A percentile compares a stretch with the other conserved stretches of the same genome.
Evolutionary conservation across 1,139 yeast genomes (phyloP).

Genomic region (Scheffersomyces titani): DNA sequence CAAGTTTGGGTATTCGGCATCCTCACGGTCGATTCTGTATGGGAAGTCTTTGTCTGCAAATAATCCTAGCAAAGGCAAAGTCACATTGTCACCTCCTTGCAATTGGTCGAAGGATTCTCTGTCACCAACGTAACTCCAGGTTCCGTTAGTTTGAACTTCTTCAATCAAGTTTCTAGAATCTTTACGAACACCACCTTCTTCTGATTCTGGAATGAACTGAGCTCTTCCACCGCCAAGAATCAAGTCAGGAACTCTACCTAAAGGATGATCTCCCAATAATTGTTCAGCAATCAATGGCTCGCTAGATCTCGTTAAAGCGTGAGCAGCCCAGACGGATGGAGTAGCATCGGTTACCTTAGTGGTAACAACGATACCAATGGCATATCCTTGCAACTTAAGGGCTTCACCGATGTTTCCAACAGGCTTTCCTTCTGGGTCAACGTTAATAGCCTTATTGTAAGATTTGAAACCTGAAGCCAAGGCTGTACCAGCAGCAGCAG

Average conservation of each 20-base stretch:
- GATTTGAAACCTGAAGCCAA: constrained; percentile 77
- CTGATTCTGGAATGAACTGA: constrained; percentile 55
- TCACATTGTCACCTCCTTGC: constrained; percentile 57
- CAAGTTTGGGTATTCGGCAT: constrained; percentile 62
- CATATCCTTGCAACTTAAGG: constrained; percentile 71
- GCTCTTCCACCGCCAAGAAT: constrained; percentile 90
- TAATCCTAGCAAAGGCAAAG: constrained; percentile 71
- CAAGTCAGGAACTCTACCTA: constrained; percentile 77
- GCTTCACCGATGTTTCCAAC: constrained; percentile 87
- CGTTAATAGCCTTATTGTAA: constrained; percentile 85
- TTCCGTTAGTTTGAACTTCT: constrained; percentile 56
- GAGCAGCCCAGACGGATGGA: constrained; percentile 85
- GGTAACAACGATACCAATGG: constrained; percentile 83
- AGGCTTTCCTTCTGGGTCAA: constrained; percentile 58
- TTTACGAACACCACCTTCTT: constrained; percentile 60
- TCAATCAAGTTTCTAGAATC: constrained; percentile 65
- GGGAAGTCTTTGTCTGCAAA: constrained; percentile 76
- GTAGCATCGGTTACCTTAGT: constrained; percentile 84
- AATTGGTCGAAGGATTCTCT: constrained; percentile 55
- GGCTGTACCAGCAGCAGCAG: constrained; percentile 95
- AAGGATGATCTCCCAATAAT: constrained; percentile 74
- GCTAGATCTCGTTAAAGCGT: constrained; percentile 68
- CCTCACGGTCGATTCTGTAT: constrained; percentile 72
- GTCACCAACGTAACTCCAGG: constrained; percentile 66
- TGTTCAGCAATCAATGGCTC: constrained; percentile 86